Base-by-base conservation (phyloP, 2,329 filamentous ascomycete species). In the Colletotrichum siamense region DNA sequence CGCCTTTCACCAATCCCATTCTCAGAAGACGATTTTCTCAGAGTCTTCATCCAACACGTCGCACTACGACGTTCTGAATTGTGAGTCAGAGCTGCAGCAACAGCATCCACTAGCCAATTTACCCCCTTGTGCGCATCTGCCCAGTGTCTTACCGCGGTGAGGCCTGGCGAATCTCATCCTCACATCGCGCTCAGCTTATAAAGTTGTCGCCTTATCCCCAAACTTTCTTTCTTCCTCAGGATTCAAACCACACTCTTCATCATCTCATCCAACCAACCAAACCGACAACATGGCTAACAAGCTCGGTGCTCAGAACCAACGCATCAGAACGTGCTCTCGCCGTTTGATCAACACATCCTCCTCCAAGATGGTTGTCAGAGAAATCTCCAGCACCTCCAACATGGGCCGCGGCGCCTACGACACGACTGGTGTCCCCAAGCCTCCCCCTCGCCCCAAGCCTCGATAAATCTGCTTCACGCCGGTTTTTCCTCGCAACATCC, bases 361-460 rank as follows among this genome's bases (percentile, higher is more conserved):
- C 28, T 61, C 55, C 73, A 85, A 78, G 77, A 88, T 88, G 86
- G 78, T 85, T 77, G 80, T 83, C 77, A 78, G 80, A 74, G 81
- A 81, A 74, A 81, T 82, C 59, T 77, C 76, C 68, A 81, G 79
- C 77, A 81, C 82, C 66, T 81, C 79, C 83, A 88, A 89, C 82
- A 89, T 89, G 87, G 88, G 87, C 77, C 85, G 88, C 74, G 88
- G 88, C 75, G 88, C 87, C 78, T 90, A 90, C 80, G 88, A 90
- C 79, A 89, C 87, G 78, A 89, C 88, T 28, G 87, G 87, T 63
- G 83, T 89, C 28, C 83, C 85, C 74, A 89, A 89, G 83, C 88
- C 88, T 72, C 85, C 85, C 32, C 86, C 85, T 70, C 84, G 83
- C 67, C 86, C 86, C 68, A 84, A 85, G 81, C 85, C 84, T 71